A percentile compares a stretch with the other conserved stretches of the same genome.
Evolutionary conservation across 768 basidiomycete genomes (phyloP).

Genomic region (Leccinum disarticulatum): DNA sequence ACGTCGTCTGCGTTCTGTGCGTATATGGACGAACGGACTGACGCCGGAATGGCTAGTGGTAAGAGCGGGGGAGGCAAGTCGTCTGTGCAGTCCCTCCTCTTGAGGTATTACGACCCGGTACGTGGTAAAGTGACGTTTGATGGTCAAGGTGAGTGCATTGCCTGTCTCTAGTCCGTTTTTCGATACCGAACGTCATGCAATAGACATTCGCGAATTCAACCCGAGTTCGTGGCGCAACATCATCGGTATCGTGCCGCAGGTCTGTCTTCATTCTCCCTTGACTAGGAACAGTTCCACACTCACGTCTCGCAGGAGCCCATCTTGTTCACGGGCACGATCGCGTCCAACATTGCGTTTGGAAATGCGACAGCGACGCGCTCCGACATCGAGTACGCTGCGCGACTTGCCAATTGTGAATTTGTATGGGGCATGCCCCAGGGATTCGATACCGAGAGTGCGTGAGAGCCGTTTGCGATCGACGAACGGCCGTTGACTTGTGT

Average conservation of each 20-base stretch:
- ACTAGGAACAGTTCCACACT: too few relatives aligned
- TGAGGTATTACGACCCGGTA: conserved; percentile 90
- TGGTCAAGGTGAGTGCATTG: conserved; percentile 61
- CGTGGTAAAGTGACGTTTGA: conserved; percentile 81
- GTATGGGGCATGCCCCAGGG: conserved; percentile 93
- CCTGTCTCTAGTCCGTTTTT: not conserved
- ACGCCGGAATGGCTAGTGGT: conserved; percentile 49
- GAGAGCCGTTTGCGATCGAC: not conserved
- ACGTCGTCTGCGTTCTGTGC: conserved; percentile 33
- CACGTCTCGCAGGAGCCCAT: conserved; percentile 58
- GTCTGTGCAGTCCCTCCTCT: conserved; percentile 81
- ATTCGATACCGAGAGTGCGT: conserved; percentile 88
- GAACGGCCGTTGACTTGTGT: not conserved
- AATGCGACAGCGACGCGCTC: conserved; percentile 69
- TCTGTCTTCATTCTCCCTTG: conserved; percentile 10
- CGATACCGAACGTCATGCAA: conserved; percentile 10
- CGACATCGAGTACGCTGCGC: conserved; percentile 85
- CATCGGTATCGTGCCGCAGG: conserved; percentile 94
- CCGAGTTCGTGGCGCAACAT: conserved; percentile 83
- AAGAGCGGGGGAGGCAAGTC: conserved; percentile 95
- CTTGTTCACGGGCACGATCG: conserved; percentile 89
- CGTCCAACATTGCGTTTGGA: conserved; percentile 93
- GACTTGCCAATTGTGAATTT: conserved; percentile 94
- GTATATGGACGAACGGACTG: not conserved
- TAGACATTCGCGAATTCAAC: conserved; percentile 83